These are phyloP conservation scores for Sporobolomyces phaffii DNA, from an alignment of 768 basidiomycete genomes.

Conservation along the genomic window DNA sequence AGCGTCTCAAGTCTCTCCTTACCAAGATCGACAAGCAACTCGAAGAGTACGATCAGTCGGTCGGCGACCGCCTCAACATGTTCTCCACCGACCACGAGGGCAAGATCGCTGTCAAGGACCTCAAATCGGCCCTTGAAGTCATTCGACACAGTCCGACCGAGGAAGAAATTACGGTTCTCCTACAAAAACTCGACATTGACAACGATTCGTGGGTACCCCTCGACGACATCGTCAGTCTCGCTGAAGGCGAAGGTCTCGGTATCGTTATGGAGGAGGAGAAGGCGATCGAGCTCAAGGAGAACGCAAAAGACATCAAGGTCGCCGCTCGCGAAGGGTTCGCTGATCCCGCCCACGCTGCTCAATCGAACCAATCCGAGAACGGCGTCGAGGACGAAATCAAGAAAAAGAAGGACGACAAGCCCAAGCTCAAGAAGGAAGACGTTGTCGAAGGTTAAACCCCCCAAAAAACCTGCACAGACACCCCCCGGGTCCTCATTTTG, in stretches of 20 bases:
- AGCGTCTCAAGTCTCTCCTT: constrained; percentile 91
- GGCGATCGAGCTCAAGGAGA: constrained; percentile 17
- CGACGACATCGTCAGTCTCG: constrained; percentile 88
- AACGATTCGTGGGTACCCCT: constrained; percentile 92
- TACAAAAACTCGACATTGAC: constrained; percentile 91
- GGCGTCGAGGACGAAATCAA: neutral
- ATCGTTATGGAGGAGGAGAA: constrained; percentile 35
- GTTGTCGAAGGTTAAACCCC: constrained; percentile 62
- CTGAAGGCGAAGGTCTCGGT: constrained; percentile 60
- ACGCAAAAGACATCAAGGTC: constrained; percentile 20
- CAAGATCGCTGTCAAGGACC: constrained; percentile 76
- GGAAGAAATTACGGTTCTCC: constrained; percentile 74
- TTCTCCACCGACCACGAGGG: constrained; percentile 53
- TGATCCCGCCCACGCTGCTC: neutral
- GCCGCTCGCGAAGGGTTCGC: constrained; percentile 4
- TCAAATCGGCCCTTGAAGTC: constrained; percentile 82
- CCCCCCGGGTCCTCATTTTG: no score
- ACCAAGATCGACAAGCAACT: constrained; percentile 90
- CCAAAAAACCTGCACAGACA: no score
- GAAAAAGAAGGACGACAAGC: constrained; percentile 54
- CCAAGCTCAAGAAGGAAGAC: constrained; percentile 86
- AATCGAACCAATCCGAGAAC: neutral
- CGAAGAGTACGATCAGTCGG: constrained; percentile 77
- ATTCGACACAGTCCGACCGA: constrained; percentile 90
- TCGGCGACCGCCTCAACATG: constrained; percentile 48